Conservation (phyloP, 306 rosid species). For the Erythrophleum fordii region DNA sequence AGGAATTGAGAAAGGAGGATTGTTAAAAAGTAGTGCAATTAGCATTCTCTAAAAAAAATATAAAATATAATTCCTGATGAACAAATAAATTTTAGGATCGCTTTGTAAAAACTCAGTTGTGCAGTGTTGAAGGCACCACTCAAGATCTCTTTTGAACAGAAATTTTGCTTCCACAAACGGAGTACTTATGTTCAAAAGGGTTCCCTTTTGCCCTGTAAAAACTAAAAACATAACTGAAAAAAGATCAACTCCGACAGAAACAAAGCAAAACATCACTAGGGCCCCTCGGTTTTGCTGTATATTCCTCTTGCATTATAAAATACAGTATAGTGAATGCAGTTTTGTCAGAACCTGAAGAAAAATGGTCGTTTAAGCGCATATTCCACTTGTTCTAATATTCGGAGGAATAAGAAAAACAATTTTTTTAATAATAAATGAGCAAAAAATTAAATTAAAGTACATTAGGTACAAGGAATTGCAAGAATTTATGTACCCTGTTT, state of each 20-base stretch:
- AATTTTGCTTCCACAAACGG: conserved; percentile 43
- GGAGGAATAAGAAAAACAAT: background rate
- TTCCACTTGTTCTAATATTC: background rate
- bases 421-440: too few relatives aligned
- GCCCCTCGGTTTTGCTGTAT: too few relatives aligned
- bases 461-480: conserved; percentile 2
- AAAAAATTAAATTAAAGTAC: background rate
- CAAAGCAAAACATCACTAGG: conserved; percentile 37
- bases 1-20: background rate
- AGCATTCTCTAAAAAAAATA: background rate
- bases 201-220: conserved; percentile 38
- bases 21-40: background rate
- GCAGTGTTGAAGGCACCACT: conserved; percentile 28
- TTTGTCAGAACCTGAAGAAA: background rate
- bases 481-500: conserved; percentile 9
- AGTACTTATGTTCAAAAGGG: conserved; percentile 37
- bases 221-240: conserved; percentile 32
- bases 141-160: conserved; percentile 37
- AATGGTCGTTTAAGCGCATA: background rate
- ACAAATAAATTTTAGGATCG: background rate
- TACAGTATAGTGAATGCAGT: background rate
- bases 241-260: conserved; percentile 8
- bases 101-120: background rate
- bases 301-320: conserved; percentile 26
- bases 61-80: background rate